Evolutionary conservation across 306 rosid genomes (phyloP), one percentile per base, ranked within the genome.

Genomic region (Gastrolobium villosum): DNA sequence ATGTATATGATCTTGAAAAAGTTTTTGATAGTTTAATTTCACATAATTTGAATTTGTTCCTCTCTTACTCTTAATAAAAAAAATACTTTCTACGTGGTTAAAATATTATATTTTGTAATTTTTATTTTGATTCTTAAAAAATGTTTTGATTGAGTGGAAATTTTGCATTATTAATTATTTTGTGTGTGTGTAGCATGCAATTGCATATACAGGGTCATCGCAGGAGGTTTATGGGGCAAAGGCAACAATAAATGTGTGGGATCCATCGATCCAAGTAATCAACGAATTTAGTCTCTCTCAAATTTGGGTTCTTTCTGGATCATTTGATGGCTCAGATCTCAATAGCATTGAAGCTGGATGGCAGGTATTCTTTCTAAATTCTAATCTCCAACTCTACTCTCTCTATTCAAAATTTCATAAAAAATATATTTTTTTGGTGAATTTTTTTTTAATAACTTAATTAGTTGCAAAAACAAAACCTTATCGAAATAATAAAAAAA

Each of bases 261-360:
- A 88, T 40, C 99, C 98, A 13, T 83, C 85, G 0, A 90, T 93
- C 4, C 74, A 95, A 88, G 86, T 86, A 34, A 91, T 78, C 26
- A 95, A 91, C 74, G 99, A 95, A 81, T 95, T 95, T 48, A 95
- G 99, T 55, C 96, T 95, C 62, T 93, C 98, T 3, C 99, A 93
- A 76, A 86, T 95, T 80, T 95, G 99, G 99, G 56, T 95, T 61
- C 94, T 95, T 52, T 95, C 97, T 9, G 99, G 99, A 2, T 91
- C 99, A 6, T 95, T 95, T 10, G 97, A 91, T 84, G 99, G 99
- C 83, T 72, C 98, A 8, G 99, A 95, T 90, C 97, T 95, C 74
- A 95, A 95, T 60, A 95, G 98, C 84, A 95, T 95, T 41, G 99
- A 95, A 91, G 99, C 98, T 74, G 99, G 99, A 64, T 95, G 99